phyloP scores from a whole-genome alignment of 2,329 filamentous ascomycete genomes.

The Microdochium bolleyi region DNA sequence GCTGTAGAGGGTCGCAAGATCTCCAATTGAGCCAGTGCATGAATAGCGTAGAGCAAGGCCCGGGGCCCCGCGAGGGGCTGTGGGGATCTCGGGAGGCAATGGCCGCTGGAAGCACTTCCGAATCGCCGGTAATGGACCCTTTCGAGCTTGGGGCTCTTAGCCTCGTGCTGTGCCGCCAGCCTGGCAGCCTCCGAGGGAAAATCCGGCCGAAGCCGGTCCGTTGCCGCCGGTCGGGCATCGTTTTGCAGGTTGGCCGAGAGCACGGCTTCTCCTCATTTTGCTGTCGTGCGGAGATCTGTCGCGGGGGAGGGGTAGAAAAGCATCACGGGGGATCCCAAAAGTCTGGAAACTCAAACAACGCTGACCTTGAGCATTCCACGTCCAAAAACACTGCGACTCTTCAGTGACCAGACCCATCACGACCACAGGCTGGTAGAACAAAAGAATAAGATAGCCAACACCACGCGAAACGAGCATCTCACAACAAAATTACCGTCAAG shows the following conservation, averaged over 20 bases:
- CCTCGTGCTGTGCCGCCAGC: background rate
- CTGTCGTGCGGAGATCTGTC: background rate
- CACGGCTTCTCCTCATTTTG: background rate
- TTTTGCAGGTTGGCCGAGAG: background rate
- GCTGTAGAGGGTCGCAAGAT: no score
- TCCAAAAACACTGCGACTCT: background rate
- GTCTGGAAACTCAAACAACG: no score
- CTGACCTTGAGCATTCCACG: background rate
- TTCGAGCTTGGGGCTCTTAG: background rate
- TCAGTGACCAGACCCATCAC: background rate
- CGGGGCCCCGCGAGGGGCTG: background rate
- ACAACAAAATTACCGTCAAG: constrained; percentile 3
- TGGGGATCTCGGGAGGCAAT: background rate
- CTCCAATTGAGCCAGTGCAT: background rate
- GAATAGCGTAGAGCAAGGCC: background rate
- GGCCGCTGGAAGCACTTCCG: background rate
- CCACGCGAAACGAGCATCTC: background rate
- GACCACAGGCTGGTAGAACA: background rate
- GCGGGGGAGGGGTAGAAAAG: background rate
- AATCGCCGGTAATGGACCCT: background rate
- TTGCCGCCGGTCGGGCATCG: background rate
- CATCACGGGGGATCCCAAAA: background rate
- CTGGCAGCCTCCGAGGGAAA: background rate
- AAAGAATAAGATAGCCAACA: background rate
- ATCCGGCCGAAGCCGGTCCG: background rate